Base-by-base conservation (phyloP, 2,329 filamentous ascomycete genomes). In the Blumeriella jaapii region DNA sequence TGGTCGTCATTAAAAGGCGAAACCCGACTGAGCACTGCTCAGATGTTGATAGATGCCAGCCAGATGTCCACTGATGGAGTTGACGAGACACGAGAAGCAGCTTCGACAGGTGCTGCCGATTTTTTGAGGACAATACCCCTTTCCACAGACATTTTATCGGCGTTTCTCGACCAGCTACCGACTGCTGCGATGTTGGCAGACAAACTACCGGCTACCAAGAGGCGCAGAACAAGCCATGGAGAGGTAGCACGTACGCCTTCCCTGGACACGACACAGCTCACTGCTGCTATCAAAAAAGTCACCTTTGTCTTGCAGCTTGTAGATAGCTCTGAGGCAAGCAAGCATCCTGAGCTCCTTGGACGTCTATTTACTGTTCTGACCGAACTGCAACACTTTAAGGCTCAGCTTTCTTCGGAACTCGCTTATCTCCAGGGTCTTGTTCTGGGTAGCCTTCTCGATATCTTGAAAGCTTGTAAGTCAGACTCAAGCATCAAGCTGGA, bases 281-380 rank as follows among this genome's bases (percentile, higher is more conserved):
- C 71, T 45, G 67, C 69, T 30, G 70, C 78, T 5, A 68, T 95
- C 43, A 74, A 75, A 48, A 81, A 80, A 49, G 71, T 89, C 36
- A 94, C 87, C 0, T 77, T 94, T 52, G 82, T 95, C 8, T 65
- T 96, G 23, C 87, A 96, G 56, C 62, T 96, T 16, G 73, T 96
- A 11, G 87, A 96, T 54, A 74, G 73, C 31, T 89, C 86, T 2
- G 71, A 75, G 29, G 81, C 84, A 0, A 77, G 76, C 37, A 69
- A 74, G 18, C 82, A 93, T 54, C 74, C 82, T 0, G 74, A 83
- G 51, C 65, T 98, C 24, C 68, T 94, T 5, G 75, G 77, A 40
- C 75, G 74, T 17, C 66, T 98, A 3, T 98, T 96, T 61, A 77
- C 79, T 38, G 71, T 83, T 1, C 70, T 98, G n/a, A 78, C 80